phyloP scores from a whole-genome alignment of 1,284 basidiomycete species.

The Cutaneotrichosporon sp. region DNA sequence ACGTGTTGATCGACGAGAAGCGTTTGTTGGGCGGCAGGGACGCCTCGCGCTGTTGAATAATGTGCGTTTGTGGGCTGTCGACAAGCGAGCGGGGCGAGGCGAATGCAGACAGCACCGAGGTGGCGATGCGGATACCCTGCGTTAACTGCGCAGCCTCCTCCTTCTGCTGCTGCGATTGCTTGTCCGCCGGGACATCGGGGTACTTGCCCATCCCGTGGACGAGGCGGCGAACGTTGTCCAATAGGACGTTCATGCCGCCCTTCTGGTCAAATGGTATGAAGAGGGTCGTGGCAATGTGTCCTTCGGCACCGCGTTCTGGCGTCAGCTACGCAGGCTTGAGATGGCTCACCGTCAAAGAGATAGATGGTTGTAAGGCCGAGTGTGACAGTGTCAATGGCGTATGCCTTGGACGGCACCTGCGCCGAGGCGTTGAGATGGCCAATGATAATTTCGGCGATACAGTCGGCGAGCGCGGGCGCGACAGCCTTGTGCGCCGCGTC shows the following conservation, averaged over 20 bases:
- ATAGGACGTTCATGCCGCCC: slow-evolving; percentile 67
- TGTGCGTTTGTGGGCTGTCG: slow-evolving; percentile 74
- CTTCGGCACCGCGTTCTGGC: slow-evolving; percentile 65
- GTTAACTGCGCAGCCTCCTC: slow-evolving; percentile 49
- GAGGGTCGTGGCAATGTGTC: slow-evolving; percentile 74
- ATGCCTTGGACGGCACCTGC: slow-evolving; percentile 19
- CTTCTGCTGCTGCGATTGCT: slow-evolving; percentile 56
- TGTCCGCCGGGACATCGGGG: slow-evolving; percentile 52
- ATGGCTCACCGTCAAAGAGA: slow-evolving; percentile 77
- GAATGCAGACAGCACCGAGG: slow-evolving; percentile 71
- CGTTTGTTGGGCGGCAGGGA: slow-evolving; percentile 56
- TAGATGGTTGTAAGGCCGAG: slow-evolving; percentile 66
- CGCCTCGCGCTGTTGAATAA: slow-evolving; percentile 17
- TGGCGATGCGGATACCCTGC: slow-evolving; percentile 44
- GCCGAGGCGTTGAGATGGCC: slow-evolving; percentile 56
- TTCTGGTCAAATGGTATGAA: slow-evolving; percentile 67
- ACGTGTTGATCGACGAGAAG: slow-evolving; percentile 69
- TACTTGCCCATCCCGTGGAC: slow-evolving; percentile 53
- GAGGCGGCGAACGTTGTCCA: slow-evolving; percentile 59
- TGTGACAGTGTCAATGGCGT: slow-evolving; percentile 60
- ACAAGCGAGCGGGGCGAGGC: slow-evolving; percentile 73
- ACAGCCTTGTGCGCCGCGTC: slow-evolving; percentile 75
- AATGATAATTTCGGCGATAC: slow-evolving; percentile 67
- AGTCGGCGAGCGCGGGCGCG: slow-evolving; percentile 62
- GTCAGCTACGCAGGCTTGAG: slow-evolving; percentile 8